A percentile compares a stretch with the other conserved stretches of the same genome.
phyloP scores from a whole-genome alignment of 78 protist genomes.

The Dictyostelium capitatum region DNA sequence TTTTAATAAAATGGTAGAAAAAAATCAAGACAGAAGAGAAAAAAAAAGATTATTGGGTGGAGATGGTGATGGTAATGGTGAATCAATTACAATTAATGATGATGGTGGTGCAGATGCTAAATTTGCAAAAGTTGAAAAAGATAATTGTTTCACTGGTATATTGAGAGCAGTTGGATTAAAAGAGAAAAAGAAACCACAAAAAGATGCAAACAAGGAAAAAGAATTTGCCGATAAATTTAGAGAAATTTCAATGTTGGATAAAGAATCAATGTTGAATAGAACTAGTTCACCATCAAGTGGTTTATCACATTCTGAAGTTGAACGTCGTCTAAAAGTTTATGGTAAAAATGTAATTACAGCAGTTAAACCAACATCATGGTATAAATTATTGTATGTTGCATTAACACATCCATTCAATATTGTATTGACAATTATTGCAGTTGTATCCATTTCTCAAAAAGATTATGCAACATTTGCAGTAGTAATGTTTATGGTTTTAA shows the following conservation, averaged over 20 bases:
- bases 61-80: not conserved
- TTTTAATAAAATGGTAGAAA: not conserved
- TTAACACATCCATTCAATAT: constrained; percentile 80
- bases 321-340: constrained; percentile 39
- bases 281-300: constrained; percentile 32
- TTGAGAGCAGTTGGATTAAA: constrained; percentile 20
- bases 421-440: constrained; percentile 75
- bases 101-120: not conserved
- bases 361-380: constrained; percentile 72
- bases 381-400: constrained; percentile 48
- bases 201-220: constrained; percentile 62
- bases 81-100: constrained; percentile 21
- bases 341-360: constrained; percentile 70
- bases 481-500: constrained; percentile 67
- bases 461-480: constrained; percentile 73
- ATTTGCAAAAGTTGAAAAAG: not conserved
- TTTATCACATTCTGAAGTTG: constrained; percentile 58
- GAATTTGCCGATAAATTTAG: constrained; percentile 40
- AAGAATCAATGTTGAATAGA: constrained; percentile 23
- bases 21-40: not conserved
- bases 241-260: constrained; percentile 42
- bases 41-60: not conserved
- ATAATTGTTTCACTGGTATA: not conserved
- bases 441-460: constrained; percentile 45
- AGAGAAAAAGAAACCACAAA: constrained; percentile 53